Percentiles rank a stretch among this genome's conserved stretches.
phyloP scores from a whole-genome alignment of 306 rosid genomes.

The Pterocarpus santalinus region DNA sequence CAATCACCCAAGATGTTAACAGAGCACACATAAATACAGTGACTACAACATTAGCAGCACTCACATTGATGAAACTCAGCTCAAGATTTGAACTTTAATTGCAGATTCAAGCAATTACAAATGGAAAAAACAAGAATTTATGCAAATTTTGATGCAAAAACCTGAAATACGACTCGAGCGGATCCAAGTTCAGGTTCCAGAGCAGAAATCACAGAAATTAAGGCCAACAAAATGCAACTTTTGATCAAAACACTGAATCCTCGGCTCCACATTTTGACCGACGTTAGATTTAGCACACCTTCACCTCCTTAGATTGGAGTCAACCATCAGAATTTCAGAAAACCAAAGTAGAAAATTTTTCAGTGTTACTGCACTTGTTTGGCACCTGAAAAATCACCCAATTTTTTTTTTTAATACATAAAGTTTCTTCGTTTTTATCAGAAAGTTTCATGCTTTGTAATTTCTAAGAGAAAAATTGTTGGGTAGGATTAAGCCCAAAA shows the following conservation, averaged over 20 bases:
- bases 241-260: conserved; percentile 41
- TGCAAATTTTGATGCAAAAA: conserved; percentile 30
- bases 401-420: too few relatives aligned
- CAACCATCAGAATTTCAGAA: conserved; percentile 37
- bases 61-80: conserved; percentile 7
- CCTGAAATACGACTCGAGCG: conserved; percentile 89
- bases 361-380: not conserved
- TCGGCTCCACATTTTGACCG: conserved; percentile 52
- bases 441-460: too few relatives aligned
- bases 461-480: too few relatives aligned
- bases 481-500: too few relatives aligned
- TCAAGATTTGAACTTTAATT: conserved; percentile 26
- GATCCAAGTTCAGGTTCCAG: conserved; percentile 73
- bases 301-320: conserved; percentile 37
- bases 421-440: too few relatives aligned
- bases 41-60: not conserved
- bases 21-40: not conserved
- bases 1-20: conserved; percentile 13
- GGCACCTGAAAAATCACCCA: not conserved
- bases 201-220: conserved; percentile 38
- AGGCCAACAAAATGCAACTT: conserved; percentile 43
- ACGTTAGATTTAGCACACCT: conserved; percentile 37
- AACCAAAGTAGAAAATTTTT: not conserved
- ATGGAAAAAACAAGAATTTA: not conserved
- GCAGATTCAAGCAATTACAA: conserved; percentile 24